Conservation (phyloP, 2,329 filamentous ascomycete species). For the Curvularia spicifera region DNA sequence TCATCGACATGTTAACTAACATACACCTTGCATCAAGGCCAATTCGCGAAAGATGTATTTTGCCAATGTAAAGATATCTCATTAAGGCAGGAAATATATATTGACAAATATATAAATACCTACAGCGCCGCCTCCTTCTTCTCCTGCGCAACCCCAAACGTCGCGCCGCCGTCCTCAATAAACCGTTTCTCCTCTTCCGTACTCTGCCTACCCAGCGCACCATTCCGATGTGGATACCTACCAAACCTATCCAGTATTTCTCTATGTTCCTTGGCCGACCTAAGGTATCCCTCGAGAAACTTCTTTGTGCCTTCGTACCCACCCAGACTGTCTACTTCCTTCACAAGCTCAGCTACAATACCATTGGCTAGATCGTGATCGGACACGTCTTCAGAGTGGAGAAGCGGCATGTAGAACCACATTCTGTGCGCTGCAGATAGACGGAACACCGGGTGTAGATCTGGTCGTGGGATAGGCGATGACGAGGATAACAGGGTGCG, state of each 20-base stretch:
- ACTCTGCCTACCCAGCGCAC: constrained; percentile 56
- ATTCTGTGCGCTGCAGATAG: constrained; percentile 50
- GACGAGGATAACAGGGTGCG: constrained; percentile 43
- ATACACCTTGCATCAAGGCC: neutral
- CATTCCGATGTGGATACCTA: constrained; percentile 66
- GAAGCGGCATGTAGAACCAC: constrained; percentile 67
- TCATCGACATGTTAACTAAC: neutral
- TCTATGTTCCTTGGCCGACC: constrained; percentile 56
- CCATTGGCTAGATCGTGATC: constrained; percentile 53
- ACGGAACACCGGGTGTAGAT: constrained; percentile 40
- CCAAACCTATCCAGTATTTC: constrained; percentile 62
- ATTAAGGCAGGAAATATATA: neutral
- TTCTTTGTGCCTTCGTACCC: constrained; percentile 40
- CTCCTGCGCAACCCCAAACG: constrained; percentile 47
- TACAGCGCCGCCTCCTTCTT: neutral
- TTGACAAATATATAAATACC: neutral
- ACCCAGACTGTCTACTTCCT: constrained; percentile 41
- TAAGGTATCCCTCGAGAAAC: constrained; percentile 39
- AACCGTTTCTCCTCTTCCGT: constrained; percentile 61
- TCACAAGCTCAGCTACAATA: constrained; percentile 42
- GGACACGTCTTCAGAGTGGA: constrained; percentile 62
- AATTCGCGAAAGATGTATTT: neutral
- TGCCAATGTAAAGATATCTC: neutral
- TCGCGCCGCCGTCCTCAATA: constrained; percentile 54
- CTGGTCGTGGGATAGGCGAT: constrained; percentile 31